Base-by-base conservation (phyloP, 176 grass and related monocot genomes). In the Bolboschoenus planiculmis region DNA sequence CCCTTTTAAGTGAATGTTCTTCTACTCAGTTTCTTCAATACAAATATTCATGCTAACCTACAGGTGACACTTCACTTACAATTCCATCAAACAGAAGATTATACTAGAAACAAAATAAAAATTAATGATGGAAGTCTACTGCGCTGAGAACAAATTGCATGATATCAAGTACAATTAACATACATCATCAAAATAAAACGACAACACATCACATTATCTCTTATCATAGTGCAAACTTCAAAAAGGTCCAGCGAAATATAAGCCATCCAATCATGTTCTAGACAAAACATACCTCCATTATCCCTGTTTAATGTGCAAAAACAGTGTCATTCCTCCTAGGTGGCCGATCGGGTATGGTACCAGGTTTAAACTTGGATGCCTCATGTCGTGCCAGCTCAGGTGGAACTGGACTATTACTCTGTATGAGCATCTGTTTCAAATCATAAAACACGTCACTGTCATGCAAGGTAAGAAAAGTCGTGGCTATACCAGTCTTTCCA, bases 311-410 rank as follows among this genome's bases (percentile, higher is more conserved):
- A 85, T 89, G 84, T 59, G 88, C 79, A 87, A 84, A 97, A 40
- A 97, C 85, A 4, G 88, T 92, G 76, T 97, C 95, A 81, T 94
- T 97, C 48, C 90, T 68, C 71, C 92, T 94, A 83, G 95, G 90
- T 83, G 95, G 95, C 40, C 95, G 87, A 83, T 93, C 95, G 9
- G 95, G 95, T 65, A 97, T 82, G 31, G 88, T 66, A 42, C 95
- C 95, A 55, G 95, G 92, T 80, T 94, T 97, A 84, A 97, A 97
- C 83, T 97, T 97, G 26, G 92, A 92, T 2, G 92, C 92, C 46
- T 97, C 95, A 10, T 97, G 95, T 74, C 95, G 92, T 60, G 95
- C 95, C 76, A 97, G 92, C 83, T 97, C 95, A 58, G 95, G 95
- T 13, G 95, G 95, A 66, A 97, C 90, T 33, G 88, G 88, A 84